Evolutionary conservation across 306 rosid genomes (phyloP), one percentile per base, ranked within the genome.

Genomic region (Quercus robur): DNA sequence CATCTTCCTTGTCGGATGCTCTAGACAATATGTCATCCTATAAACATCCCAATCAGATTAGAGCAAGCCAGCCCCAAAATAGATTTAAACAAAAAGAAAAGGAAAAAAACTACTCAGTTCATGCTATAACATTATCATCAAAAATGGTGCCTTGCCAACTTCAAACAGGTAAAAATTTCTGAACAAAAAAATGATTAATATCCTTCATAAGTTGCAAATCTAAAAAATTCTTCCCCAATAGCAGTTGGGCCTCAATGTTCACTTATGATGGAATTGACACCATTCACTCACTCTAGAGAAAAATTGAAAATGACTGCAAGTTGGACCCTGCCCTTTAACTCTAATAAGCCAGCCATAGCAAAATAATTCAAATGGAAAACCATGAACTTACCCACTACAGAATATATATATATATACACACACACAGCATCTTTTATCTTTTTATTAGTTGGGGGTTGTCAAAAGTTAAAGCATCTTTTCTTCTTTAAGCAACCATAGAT

Each of bases 21-120:
- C 99, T 59, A 91, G 87, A 82, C 99, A 96, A 87, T 93, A 96
- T 26, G 99, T 93, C 98, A 93, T 93, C 91, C 99, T 96, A 76
- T 25, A 80, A 26, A 84, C 46, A 73, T 58, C 75, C 63, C 35
- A 61, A 74, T 56, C 18, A 33, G 74, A 80, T 82, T 77, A 63
- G 31, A 58, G 51, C 31, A 80, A 82, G 20, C 33, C 2, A 52
- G 17, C 14, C 26, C 38, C 55, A 62, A 21, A 9, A 59, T 23
- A 59, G 66, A 59, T 23, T 23, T n/a, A 21, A 58, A 3, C 8
- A 44, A 2, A 6, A 17, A 7, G 35, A 66, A 30, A 25, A 4
- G 8, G 19, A 31, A 67, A 30, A 2, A 67, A 30, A 5, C 8
- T 10, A 59, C 28, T 63, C 26, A 19, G 13, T 6, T 66, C 71